Evolutionary conservation across 1,284 basidiomycete species (phyloP).

Genomic region (Mrakiaceae sp.): DNA sequence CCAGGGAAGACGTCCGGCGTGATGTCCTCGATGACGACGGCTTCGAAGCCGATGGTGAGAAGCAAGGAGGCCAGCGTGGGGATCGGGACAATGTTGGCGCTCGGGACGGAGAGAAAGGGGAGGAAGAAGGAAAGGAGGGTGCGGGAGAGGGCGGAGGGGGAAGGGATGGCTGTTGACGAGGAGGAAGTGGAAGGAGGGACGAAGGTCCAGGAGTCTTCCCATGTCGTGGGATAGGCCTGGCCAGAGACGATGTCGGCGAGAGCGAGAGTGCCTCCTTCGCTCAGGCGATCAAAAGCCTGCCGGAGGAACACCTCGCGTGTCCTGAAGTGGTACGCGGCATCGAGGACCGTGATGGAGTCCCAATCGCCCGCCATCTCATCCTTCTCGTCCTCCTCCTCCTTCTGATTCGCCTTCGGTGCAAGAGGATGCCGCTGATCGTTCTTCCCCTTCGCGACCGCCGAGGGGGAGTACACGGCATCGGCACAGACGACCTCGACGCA

Average conservation of each 20-base stretch:
- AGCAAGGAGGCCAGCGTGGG: slow-evolving; percentile 40
- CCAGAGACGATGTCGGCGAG: slow-evolving; percentile 49
- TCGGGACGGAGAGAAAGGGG: slow-evolving; percentile 40
- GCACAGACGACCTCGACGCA: slow-evolving; percentile 14
- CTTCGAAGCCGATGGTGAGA: slow-evolving; percentile 44
- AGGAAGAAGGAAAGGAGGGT: slow-evolving; percentile 23
- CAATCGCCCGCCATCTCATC: slow-evolving; percentile 19
- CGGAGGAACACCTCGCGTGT: slow-evolving; percentile 43
- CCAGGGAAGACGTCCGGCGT: slow-evolving; percentile 49
- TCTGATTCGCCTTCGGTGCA: slow-evolving; percentile 25
- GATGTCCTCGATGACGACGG: slow-evolving; percentile 50
- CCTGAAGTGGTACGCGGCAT: slow-evolving; percentile 60
- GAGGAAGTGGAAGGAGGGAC: slow-evolving; percentile 15
- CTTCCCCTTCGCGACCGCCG: slow-evolving; percentile 22
- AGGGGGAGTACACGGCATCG: slow-evolving; percentile 23
- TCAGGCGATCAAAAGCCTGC: slow-evolving; percentile 40
- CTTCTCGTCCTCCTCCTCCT: slow-evolving; percentile 9
- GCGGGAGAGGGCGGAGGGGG: slow-evolving; percentile 16
- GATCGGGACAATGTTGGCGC: slow-evolving; percentile 41
- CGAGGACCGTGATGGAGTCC: slow-evolving; percentile 41
- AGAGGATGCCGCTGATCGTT: slow-evolving; percentile 31
- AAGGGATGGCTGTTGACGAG: slow-evolving; percentile 13
- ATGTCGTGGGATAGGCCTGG: not conserved
- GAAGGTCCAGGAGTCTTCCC: not conserved
- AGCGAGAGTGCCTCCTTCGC: slow-evolving; percentile 45